Percentiles rank a stretch among this genome's conserved stretches.
Evolutionary conservation across 2,329 filamentous ascomycete genomes (phyloP).

Genomic region (Didymella arachidicola): DNA sequence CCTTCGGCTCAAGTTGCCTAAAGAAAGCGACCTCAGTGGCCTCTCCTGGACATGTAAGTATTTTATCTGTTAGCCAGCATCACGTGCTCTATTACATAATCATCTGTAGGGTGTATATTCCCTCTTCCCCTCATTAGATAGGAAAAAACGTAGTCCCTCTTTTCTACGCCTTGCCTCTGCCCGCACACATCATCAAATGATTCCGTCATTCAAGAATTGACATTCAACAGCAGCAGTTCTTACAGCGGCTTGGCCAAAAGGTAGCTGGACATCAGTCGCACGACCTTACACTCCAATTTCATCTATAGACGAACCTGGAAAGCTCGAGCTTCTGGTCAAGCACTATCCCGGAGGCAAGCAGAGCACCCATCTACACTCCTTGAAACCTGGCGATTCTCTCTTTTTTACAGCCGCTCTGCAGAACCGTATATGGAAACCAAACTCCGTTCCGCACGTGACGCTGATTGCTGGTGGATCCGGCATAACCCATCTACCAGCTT

Average conservation of each 20-base stretch:
- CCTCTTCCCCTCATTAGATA: too few species aligned
- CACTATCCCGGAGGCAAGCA: constrained; percentile 71
- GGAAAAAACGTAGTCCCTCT: too few species aligned
- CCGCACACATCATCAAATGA: not conserved
- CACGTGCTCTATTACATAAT: too few species aligned
- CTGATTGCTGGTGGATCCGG: constrained; percentile 76
- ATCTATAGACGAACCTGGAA: constrained; percentile 62
- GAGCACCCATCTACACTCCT: constrained; percentile 70
- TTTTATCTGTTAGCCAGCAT: too few species aligned
- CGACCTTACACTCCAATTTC: constrained; percentile 73
- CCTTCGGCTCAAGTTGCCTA: constrained; percentile 82
- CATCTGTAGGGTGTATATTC: too few species aligned
- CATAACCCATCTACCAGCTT: constrained; percentile 75
- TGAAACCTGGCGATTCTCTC: constrained; percentile 68
- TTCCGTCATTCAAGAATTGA: not conserved
- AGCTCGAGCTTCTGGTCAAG: constrained; percentile 72
- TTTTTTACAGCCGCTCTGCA: constrained; percentile 64
- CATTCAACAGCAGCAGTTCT: constrained; percentile 64
- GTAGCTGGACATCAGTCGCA: constrained; percentile 65
- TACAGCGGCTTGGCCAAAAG: constrained; percentile 66
- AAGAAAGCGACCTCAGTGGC: constrained; percentile 80
- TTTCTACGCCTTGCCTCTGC: too few species aligned
- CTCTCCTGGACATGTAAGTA: constrained; percentile 73
- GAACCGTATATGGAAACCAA: constrained; percentile 61
- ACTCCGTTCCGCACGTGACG: constrained; percentile 61